A percentile compares a stretch with the other conserved stretches of the same genome.
phyloP scores from a whole-genome alignment of 306 rosid genomes.

The Pyrus bretschneideri region DNA sequence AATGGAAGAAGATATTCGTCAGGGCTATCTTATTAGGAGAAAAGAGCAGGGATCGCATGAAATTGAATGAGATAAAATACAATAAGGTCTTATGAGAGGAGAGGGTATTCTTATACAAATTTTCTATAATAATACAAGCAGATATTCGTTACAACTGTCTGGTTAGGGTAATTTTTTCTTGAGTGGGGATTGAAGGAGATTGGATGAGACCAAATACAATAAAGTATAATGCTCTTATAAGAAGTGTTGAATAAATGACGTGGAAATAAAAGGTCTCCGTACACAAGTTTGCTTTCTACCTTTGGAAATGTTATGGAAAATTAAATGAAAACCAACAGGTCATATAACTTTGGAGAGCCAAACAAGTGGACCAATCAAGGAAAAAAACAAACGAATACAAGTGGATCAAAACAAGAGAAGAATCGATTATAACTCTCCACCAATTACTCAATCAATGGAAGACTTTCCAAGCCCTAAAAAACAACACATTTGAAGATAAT shows the following conservation, averaged over 20 bases:
- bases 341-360: slow-evolving; percentile 13
- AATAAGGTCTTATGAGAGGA: not conserved
- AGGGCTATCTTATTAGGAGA: not conserved
- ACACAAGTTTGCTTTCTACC: not conserved
- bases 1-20: not conserved
- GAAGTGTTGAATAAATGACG: not conserved
- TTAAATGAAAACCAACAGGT: not conserved
- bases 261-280: not conserved
- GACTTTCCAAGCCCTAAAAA: not conserved
- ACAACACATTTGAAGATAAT: not conserved
- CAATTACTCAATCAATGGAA: slow-evolving; percentile 25
- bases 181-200: not conserved
- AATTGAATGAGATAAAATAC: not conserved
- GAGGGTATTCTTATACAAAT: not conserved
- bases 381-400: slow-evolving; percentile 4
- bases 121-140: too few species aligned
- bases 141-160: too few species aligned
- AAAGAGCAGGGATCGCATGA: not conserved
- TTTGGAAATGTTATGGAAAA: not conserved
- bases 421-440: slow-evolving; percentile 25
- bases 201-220: not conserved
- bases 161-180: too few species aligned
- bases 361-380: slow-evolving; percentile 35
- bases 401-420: slow-evolving; percentile 25
- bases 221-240: not conserved